Evolutionary conservation across 768 basidiomycete species (phyloP), one percentile per base, ranked within the genome.

Genomic region (Leccinellum albellum): DNA sequence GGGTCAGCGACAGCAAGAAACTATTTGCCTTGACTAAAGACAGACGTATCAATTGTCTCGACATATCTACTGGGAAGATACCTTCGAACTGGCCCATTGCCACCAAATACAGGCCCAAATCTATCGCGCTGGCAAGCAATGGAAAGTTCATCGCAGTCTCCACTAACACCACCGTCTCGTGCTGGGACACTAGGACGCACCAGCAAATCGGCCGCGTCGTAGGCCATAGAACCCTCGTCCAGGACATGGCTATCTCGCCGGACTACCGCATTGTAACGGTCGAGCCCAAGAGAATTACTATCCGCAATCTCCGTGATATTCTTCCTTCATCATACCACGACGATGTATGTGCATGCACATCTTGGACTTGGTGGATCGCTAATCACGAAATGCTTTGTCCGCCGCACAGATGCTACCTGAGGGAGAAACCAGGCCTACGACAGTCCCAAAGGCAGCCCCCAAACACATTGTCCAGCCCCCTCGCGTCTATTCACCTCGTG

Each of bases 241-340:
- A n/a, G 28, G 20, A 28, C 28, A 49, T 49, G 17, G 10, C 47
- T n/a, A 29, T 49, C 10, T 49, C 47, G 2, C 14, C 14, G 31
- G 46, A 56, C n/a, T 55, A 50, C 5, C 42, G 51, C 24, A 37
- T 63, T 7, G 49, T 32, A 14, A 24, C 51, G 3, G 20, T n/a
- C 5, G 62, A 52, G 9, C 17, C 17, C 23, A 12, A 33, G 3
- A 55, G 17, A 23, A 55, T 64, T 14, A 52, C 48, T 17, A 12
- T 64, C 12, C 26, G 35, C n/a, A 52, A 21, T 24, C 53, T 64
- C 3, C 23, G 1, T 1, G 50, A 54, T 8, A n/a, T 57, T 8
- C n/a, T 64, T 31, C 53, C 55, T 3, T 31, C 58, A 4, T n/a
- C 15, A 3, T 64, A 61, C 50, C 21, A 15, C 20, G 15, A 33